Evolutionary conservation across 2,329 filamentous ascomycete species (phyloP).

Genomic region (Hymenoscyphus fructigenus): DNA sequence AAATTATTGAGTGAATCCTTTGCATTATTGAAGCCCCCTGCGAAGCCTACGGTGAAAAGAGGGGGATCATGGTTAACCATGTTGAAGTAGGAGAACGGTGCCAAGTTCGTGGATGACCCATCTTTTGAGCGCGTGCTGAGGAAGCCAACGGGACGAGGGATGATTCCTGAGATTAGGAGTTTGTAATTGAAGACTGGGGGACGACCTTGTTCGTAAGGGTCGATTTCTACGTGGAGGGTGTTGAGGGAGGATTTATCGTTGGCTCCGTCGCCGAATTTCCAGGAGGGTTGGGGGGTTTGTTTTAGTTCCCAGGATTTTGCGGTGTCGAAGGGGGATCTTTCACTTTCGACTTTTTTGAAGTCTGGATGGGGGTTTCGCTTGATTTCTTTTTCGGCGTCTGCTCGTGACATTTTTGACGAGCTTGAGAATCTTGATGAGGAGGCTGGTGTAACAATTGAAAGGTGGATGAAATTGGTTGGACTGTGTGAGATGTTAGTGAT

Average conservation of each 20-base stretch:
- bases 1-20: slow-evolving; percentile 83
- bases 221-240: slow-evolving; percentile 68
- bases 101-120: slow-evolving; percentile 70
- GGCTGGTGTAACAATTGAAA: not conserved
- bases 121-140: slow-evolving; percentile 57
- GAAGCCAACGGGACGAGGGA: slow-evolving; percentile 77
- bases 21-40: slow-evolving; percentile 46
- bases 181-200: slow-evolving; percentile 80
- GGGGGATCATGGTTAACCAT: slow-evolving; percentile 84
- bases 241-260: slow-evolving; percentile 54
- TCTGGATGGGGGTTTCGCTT: slow-evolving; percentile 70
- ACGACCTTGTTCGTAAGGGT: slow-evolving; percentile 73
- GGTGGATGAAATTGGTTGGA: not conserved
- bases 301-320: slow-evolving; percentile 52
- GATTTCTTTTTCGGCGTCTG: slow-evolving; percentile 34
- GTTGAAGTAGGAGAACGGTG: slow-evolving; percentile 86
- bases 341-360: slow-evolving; percentile 70
- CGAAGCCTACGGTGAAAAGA: slow-evolving; percentile 66
- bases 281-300: slow-evolving; percentile 62
- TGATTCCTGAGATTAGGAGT: slow-evolving; percentile 78
- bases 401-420: slow-evolving; percentile 23
- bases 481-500: not conserved
- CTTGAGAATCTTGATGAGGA: not conserved
- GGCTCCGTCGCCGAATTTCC: slow-evolving; percentile 65
- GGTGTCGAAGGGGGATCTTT: slow-evolving; percentile 60